Evolutionary conservation across 2,329 filamentous ascomycete species (phyloP), one percentile per base, ranked within the genome.

Genomic region (Penicillium sp.): DNA sequence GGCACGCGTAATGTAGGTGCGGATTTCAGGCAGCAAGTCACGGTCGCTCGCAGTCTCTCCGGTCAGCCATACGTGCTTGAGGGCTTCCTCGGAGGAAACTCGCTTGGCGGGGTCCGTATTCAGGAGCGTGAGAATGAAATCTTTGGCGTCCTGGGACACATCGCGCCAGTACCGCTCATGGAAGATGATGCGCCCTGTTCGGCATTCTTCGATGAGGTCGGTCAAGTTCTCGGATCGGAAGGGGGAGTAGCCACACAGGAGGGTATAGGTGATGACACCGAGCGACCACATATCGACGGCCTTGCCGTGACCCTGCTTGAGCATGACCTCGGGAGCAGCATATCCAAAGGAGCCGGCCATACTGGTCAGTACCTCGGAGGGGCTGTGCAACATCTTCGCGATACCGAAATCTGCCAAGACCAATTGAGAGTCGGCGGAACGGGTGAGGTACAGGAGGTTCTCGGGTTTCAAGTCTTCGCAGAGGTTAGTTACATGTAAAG

Each of bases 271-370:
- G 70, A 99, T 99, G 70, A 99, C 94, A 61, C 94, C 94, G 78
- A 99, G 84, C 3, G 94, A 97, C 94, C 94, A 99, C 91, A 99
- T 96, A 73, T 99, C 94, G 35, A 97, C 94, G 5, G 94, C 91
- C 78, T 97, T 99, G 73, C 94, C 94, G 74, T 99, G 96, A 21
- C 94, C 94, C 72, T 91, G 88, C 82, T 97, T 97, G 64, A 96
- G 83, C 94, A 99, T 99, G 59, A 99, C 93, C 76, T 99, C 94
- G 9, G 94, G 94, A 1, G 94, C 94, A 21, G 94, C 94, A 71
- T 99, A 99, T 54, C 94, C 94, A 72, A 99, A 97, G 0, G 94
- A 97, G 43, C 94, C 94, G 43, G 94, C 94, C 94, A 99, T 99
- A 51, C 93, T 97, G 66, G 92, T 97, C 62, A 99, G 85, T 44